Evolutionary conservation across 768 basidiomycete genomes (phyloP), one percentile per base, ranked within the genome.

Genomic region (Sporobolomyces pararoseus): DNA sequence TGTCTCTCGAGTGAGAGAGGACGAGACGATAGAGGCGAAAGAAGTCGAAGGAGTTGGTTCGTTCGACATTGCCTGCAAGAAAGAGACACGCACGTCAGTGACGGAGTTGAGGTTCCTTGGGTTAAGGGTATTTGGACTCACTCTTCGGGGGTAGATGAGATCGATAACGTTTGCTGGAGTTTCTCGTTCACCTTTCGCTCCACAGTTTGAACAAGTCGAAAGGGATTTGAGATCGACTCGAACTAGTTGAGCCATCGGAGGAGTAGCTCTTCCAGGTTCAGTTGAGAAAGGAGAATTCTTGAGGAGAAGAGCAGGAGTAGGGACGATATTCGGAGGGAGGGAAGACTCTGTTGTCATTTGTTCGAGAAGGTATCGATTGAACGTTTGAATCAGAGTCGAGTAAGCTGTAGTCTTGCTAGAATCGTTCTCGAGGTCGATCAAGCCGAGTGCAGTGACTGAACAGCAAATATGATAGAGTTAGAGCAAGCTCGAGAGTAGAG

Each of bases 281-380:
- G 46, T 34, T 19, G 59, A 61, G 67, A 62, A 39, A 21, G 72
- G 77, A 54, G 73, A 75, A 54, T 73, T 46, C 62, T 76, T 67
- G 75, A 54, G 60, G 58, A 58, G 77, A 62, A 42, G 76, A 61
- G n/a, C 44, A 35, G 77, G 77, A 73, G 65, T 85, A 75, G 23
- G 88, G 74, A 23, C 76, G 67, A 44, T 27, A 51, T 90, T 51
- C 84, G 79, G 29, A 85, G 85, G 75, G 83, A 86, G 29, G 79
- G 86, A 88, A 6, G 87, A 88, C 79, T 93, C 91, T 4, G 84
- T 83, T 66, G 84, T 86, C 73, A 97, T 83, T 60, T 88, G 88
- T 70, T 97, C 93, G 60, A 97, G 80, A 46, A 96, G 83, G 82
- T 96, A 97, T 27, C 95, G 87, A 78, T 97, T 92, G 83, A 97